phyloP scores from a whole-genome alignment of 2,329 filamentous ascomycete genomes.

The Cladobotryum mycophilum region DNA sequence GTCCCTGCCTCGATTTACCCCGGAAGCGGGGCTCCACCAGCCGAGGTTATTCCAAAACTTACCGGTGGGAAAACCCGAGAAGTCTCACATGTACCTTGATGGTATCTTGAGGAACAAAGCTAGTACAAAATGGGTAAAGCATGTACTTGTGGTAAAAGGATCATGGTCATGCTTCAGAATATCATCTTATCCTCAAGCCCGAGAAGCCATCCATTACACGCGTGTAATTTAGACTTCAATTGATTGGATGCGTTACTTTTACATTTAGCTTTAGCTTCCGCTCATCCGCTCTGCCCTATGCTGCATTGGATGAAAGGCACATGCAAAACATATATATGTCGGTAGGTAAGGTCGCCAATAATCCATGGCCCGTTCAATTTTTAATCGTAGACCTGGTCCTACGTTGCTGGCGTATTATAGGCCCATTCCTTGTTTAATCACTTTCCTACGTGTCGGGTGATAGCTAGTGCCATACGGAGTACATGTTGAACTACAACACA shows the following conservation, averaged over 20 bases:
- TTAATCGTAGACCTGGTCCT: too few relatives aligned
- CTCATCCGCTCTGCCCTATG: background rate
- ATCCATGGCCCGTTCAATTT: too few relatives aligned
- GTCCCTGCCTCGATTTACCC: background rate
- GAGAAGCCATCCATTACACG: background rate
- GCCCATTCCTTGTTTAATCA: background rate
- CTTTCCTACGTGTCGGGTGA: background rate
- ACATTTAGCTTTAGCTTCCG: background rate
- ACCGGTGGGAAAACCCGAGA: background rate
- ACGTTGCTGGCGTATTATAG: background rate
- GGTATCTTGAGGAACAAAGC: too few relatives aligned
- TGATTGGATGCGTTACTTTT: background rate
- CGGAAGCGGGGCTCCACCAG: constrained; percentile 5
- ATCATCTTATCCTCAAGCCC: background rate
- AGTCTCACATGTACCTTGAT: background rate
- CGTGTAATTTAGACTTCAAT: background rate
- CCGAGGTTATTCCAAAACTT: constrained; percentile 6
- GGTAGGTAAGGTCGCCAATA: too few relatives aligned
- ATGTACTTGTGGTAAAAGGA: too few relatives aligned
- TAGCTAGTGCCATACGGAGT: background rate
- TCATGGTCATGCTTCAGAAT: background rate
- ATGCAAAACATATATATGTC: too few relatives aligned
- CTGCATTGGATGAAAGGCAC: background rate
- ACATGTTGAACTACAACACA: background rate
- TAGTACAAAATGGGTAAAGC: too few relatives aligned